Evolutionary conservation across 352 stramenopile genomes (phyloP).

Genomic region (Pythium brassicae): DNA sequence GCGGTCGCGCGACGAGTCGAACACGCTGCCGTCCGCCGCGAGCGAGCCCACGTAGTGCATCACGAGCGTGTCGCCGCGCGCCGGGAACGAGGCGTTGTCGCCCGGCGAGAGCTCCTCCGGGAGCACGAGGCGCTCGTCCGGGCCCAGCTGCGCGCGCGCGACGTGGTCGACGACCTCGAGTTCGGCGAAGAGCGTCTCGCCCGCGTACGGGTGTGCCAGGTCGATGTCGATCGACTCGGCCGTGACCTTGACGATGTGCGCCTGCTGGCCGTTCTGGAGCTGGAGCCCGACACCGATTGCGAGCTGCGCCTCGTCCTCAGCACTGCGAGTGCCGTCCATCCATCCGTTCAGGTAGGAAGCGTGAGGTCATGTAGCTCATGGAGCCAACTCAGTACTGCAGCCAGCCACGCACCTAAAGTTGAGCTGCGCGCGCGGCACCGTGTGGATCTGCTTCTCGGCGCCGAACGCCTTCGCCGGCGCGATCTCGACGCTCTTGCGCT

Average conservation of each 20-base stretch:
- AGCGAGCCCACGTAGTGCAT: constrained; percentile 86
- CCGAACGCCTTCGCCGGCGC: constrained; percentile 65
- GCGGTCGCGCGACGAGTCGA: constrained; percentile 75
- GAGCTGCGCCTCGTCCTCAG: constrained; percentile 68
- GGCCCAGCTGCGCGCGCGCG: constrained; percentile 33
- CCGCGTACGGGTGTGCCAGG: constrained; percentile 64
- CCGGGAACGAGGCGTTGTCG: constrained; percentile 61
- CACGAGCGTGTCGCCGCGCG: constrained; percentile 66
- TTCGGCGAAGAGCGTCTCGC: constrained; percentile 75
- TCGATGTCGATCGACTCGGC: constrained; percentile 73
- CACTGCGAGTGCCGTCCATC: too few relatives aligned
- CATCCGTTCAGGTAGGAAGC: too few relatives aligned
- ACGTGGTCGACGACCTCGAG: constrained; percentile 66
- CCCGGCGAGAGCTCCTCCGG: constrained; percentile 60
- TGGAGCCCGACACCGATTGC: constrained; percentile 57
- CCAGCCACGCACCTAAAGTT: constrained; percentile 39
- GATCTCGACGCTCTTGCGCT: constrained; percentile 62
- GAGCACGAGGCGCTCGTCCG: constrained; percentile 63
- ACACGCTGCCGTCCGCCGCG: constrained; percentile 52
- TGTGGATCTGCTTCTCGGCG: constrained; percentile 50
- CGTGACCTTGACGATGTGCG: constrained; percentile 64
- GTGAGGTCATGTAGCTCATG: not conserved
- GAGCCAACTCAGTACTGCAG: too few relatives aligned
- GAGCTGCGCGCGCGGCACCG: constrained; percentile 67
- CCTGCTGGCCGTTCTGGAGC: constrained; percentile 51